A percentile compares a stretch with the other conserved stretches of the same genome.
phyloP scores from a whole-genome alignment of 768 basidiomycete species.

The Suillus weaverae region DNA sequence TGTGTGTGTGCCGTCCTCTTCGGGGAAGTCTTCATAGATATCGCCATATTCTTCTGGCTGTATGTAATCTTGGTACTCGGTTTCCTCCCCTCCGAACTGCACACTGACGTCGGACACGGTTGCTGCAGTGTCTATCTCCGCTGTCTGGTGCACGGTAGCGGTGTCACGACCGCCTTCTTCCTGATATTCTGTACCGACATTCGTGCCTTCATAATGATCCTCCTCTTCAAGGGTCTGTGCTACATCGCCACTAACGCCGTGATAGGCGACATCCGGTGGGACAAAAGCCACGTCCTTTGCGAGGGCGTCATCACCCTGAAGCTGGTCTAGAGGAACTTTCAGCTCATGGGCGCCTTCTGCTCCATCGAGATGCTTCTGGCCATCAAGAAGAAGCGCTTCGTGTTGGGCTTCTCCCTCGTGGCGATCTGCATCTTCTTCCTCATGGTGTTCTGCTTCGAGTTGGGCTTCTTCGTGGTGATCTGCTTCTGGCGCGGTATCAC shows the following conservation, averaged over 20 bases:
- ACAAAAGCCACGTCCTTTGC: neutral
- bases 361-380: neutral
- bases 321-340: neutral
- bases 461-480: neutral
- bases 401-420: neutral
- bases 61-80: constrained; percentile 34
- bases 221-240: constrained; percentile 22
- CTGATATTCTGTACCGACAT: constrained; percentile 20
- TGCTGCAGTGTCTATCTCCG: constrained; percentile 24
- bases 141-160: constrained; percentile 27
- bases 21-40: constrained; percentile 34
- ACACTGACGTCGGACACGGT: constrained; percentile 11
- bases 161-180: constrained; percentile 25
- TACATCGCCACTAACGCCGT: constrained; percentile 17
- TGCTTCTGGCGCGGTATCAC: constrained; percentile 14
- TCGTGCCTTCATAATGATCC: constrained; percentile 19
- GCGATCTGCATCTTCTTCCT: neutral
- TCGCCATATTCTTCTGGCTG: constrained; percentile 38
- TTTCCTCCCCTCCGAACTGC: constrained; percentile 31
- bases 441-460: neutral
- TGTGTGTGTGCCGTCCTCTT: constrained; percentile 23
- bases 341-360: constrained; percentile 12
- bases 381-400: constrained; percentile 4
- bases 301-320: constrained; percentile 9
- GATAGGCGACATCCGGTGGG: constrained; percentile 19